These are phyloP conservation scores for Lentinula guzmanii DNA, from an alignment of 768 basidiomycete genomes.

Conservation along the genomic window DNA sequence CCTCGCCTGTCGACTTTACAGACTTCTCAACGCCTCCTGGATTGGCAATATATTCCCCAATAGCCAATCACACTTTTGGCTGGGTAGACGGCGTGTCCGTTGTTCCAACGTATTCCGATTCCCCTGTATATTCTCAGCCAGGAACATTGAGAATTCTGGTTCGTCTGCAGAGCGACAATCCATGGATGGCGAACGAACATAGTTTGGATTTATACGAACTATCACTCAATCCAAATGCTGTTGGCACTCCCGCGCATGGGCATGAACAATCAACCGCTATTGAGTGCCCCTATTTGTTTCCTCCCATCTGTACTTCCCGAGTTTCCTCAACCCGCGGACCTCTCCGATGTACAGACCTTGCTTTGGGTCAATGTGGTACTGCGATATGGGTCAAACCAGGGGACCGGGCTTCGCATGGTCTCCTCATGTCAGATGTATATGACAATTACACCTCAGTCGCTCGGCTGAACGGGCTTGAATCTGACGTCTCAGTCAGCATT, in stretches of 20 bases:
- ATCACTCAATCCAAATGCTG: constrained; percentile 8
- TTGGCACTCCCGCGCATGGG: not conserved
- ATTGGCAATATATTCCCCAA: constrained; percentile 23
- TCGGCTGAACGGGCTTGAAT: constrained; percentile 2
- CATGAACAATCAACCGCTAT: not conserved
- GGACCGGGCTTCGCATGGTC: constrained; percentile 25
- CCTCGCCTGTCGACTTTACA: not conserved
- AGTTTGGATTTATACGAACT: constrained; percentile 50
- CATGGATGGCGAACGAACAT: constrained; percentile 46
- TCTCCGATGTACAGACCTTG: constrained; percentile 47
- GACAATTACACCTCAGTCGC: constrained; percentile 10
- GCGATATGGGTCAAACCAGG: constrained; percentile 60
- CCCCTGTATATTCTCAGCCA: not conserved
- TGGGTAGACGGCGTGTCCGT: constrained; percentile 62
- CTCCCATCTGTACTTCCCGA: constrained; percentile 33
- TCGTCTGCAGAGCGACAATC: constrained; percentile 54
- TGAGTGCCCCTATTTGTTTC: constrained; percentile 35
- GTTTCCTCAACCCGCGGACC: constrained; percentile 41
- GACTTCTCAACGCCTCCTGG: constrained; percentile 4
- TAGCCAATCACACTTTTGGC: constrained; percentile 49
- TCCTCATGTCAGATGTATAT: constrained; percentile 9
- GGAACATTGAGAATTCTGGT: constrained; percentile 43
- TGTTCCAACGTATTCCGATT: constrained; percentile 12
- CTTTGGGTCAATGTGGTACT: constrained; percentile 49
- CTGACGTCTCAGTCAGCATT: not conserved